phyloP scores from a whole-genome alignment of 345 rosid genomes.

The Excoecaria agallocha region DNA sequence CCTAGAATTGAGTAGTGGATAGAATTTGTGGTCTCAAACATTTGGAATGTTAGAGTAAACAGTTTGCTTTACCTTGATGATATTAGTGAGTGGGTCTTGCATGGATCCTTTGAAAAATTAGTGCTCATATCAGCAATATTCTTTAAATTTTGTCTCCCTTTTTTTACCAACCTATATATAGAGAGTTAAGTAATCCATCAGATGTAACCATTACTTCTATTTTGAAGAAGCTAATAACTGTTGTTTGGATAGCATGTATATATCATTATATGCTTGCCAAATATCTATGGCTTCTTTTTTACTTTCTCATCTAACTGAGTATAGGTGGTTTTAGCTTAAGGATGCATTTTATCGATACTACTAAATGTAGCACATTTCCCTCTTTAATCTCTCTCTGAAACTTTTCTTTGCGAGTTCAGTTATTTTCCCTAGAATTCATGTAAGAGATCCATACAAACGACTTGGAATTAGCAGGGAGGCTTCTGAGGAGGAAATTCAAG shows the following conservation, averaged over 20 bases:
- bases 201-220: constrained; percentile 1
- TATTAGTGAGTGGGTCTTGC: not conserved
- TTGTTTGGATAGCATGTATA: not conserved
- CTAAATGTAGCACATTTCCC: not conserved
- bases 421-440: constrained; percentile 77
- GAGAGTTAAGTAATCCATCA: not conserved
- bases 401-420: constrained; percentile 41
- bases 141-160: not conserved
- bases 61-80: constrained; percentile 1
- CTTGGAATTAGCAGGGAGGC: constrained; percentile 93
- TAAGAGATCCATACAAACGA: constrained; percentile 79
- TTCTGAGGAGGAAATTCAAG: constrained; percentile 93
- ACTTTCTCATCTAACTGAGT: not conserved
- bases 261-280: not conserved
- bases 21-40: not conserved
- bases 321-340: not conserved
- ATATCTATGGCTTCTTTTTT: not conserved
- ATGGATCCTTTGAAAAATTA: not conserved
- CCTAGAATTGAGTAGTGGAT: not conserved
- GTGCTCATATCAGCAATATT: not conserved
- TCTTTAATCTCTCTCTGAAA: constrained; percentile 5
- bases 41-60: not conserved
- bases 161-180: not conserved
- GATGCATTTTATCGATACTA: not conserved
- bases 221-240: not conserved